These are phyloP conservation scores for Diaporthe sp. DNA, from an alignment of 2,329 filamentous ascomycete species.

Conservation along the genomic window DNA sequence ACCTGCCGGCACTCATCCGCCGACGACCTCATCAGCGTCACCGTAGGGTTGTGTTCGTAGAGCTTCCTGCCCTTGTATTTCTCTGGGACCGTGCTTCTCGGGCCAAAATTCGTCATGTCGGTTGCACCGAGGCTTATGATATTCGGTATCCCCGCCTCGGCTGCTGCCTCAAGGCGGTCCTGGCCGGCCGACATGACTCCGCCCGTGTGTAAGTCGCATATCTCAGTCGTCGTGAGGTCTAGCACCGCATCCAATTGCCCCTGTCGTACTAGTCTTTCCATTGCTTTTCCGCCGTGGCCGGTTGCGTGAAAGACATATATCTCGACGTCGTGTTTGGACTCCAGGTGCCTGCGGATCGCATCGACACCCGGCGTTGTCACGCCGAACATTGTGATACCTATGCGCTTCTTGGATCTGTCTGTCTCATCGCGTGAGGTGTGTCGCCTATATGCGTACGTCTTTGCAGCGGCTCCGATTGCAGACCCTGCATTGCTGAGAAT, in stretches of 20 bases:
- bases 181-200: constrained; percentile 73
- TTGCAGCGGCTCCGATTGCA: constrained; percentile 70
- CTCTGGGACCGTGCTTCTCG: constrained; percentile 65
- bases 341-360: constrained; percentile 63
- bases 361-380: constrained; percentile 78
- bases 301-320: constrained; percentile 75
- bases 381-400: constrained; percentile 81
- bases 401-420: constrained; percentile 51
- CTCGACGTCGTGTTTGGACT: constrained; percentile 62
- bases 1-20: constrained; percentile 67
- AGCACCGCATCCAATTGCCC: constrained; percentile 73
- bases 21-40: constrained; percentile 76
- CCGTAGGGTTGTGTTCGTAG: constrained; percentile 74
- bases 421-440: constrained; percentile 3
- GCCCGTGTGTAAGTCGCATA: constrained; percentile 73
- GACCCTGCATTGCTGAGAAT: constrained; percentile 74
- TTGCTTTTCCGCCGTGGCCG: constrained; percentile 74
- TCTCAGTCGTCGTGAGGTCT: constrained; percentile 79
- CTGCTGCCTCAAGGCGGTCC: constrained; percentile 68
- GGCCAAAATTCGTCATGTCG: constrained; percentile 76
- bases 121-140: constrained; percentile 61
- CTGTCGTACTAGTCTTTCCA: constrained; percentile 74
- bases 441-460: constrained; percentile 51
- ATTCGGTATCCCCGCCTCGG: constrained; percentile 67
- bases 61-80: constrained; percentile 63